Percentiles rank a stretch among this genome's conserved stretches.
Evolutionary conservation across 163 green algal genomes (phyloP).

Genomic region (Scenedesmus sp.): DNA sequence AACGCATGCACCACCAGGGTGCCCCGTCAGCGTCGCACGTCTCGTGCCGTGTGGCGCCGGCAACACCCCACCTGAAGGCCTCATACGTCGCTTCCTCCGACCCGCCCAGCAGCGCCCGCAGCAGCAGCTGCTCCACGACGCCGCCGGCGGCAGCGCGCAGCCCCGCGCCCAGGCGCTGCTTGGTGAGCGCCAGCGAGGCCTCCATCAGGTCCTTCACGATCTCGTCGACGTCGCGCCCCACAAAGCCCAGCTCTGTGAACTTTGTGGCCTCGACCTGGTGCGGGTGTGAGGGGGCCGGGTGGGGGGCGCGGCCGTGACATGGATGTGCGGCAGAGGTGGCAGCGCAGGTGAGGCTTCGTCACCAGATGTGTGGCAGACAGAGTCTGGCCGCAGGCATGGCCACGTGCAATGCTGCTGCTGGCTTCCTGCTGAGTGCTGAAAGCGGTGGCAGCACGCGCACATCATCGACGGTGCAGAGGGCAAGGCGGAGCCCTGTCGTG

Average conservation of each 20-base stretch:
- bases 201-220: constrained; percentile 97
- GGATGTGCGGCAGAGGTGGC: background rate
- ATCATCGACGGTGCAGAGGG: too few species aligned
- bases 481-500: too few species aligned
- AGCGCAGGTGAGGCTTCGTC: too few species aligned
- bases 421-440: too few species aligned
- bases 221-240: constrained; percentile 89
- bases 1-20: too few species aligned
- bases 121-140: constrained; percentile 84
- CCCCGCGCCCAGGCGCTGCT: constrained; percentile 60
- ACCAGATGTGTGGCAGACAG: too few species aligned
- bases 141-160: constrained; percentile 61
- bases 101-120: constrained; percentile 55
- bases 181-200: constrained; percentile 85
- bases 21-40: too few species aligned
- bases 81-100: constrained; percentile 57
- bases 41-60: too few species aligned
- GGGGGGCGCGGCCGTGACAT: background rate
- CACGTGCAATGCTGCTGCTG: too few species aligned
- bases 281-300: background rate
- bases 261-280: constrained; percentile 98
- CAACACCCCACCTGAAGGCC: constrained; percentile 42
- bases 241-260: constrained; percentile 99
- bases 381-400: too few species aligned
- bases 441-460: too few species aligned